Base-by-base conservation (phyloP, 2,329 filamentous ascomycete genomes). In the Sphaerulina musiva region DNA sequence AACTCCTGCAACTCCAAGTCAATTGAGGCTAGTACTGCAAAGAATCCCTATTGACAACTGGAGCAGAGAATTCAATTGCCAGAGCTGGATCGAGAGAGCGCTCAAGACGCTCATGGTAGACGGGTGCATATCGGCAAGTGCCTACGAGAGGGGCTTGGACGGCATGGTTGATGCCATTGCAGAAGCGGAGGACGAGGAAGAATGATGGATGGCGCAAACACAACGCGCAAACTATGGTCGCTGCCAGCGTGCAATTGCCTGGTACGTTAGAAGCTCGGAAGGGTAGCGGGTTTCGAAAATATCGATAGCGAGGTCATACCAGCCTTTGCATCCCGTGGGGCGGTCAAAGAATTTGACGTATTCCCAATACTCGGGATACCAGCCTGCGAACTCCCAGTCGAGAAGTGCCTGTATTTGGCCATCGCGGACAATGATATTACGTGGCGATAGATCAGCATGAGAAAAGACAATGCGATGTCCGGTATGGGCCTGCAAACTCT, bases 341-440 rank as follows among this genome's bases (percentile, higher is more conserved):
- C 52, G 48, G 3, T 58, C 57, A 14, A 59, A 59, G 48, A 60
- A 60, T 32, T 61, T 61, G 26, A 59, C 49, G 31, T 60, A 64
- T 39, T 63, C 58, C 51, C 54, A 63, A 39, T 61, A 57, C 39
- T 62, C 60, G n/a, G 61, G 60, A 40, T 57, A 62, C 57, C 57
- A 62, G 14, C 61, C 58, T 46, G 56, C 43, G 11, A 42, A 57
- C 44, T 64, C 59, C 61, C 57, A 64, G 46, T 62, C 62, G 10
- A 64, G 14, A 10, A 63, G 48, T 9, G 46, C 59, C 20, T 48
- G 29, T n/a, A 62, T 49, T 2, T 40, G 36, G 26, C 51, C 56
- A 11, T 48, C 50, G 12, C 54, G 43, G 17, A 61, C 54, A 8
- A 64, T 56, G 41, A 64, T 61, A 38, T 64, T 63, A 1, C 53